These are phyloP conservation scores for Elongisporangium anandrum DNA, from an alignment of 352 stramenopile genomes.

Conservation along the genomic window DNA sequence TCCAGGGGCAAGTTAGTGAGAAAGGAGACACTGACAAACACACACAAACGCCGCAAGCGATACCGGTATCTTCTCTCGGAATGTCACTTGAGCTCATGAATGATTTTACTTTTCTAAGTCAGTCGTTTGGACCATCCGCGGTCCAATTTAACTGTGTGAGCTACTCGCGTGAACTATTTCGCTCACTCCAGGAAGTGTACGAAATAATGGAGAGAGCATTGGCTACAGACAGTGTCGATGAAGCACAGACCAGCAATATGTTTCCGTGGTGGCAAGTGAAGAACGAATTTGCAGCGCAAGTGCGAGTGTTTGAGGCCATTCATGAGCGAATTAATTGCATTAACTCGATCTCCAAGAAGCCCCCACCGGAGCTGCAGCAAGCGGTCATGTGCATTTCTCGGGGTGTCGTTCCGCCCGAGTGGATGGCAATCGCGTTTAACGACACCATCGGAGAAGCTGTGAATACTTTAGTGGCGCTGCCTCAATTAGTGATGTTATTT, in stretches of 20 bases:
- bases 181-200: not conserved
- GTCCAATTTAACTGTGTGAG: not conserved
- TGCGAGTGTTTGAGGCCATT: not conserved
- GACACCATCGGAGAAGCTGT: not conserved
- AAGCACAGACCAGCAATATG: not conserved
- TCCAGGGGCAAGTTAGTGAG: not conserved
- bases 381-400: not conserved
- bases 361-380: not conserved
- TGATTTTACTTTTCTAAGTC: not conserved
- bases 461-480: not conserved
- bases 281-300: not conserved
- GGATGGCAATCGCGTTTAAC: not conserved
- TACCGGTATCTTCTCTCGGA: not conserved
- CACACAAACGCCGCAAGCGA: not conserved
- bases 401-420: not conserved
- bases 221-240: not conserved
- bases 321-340: not conserved
- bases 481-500: not conserved
- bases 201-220: not conserved
- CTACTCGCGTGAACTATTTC: not conserved
- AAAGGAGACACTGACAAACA: not conserved
- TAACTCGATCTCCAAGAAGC: not conserved
- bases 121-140: not conserved
- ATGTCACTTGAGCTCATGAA: not conserved
- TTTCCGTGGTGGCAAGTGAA: not conserved